These are phyloP conservation scores for Plasmodiophora brassicae DNA, from an alignment of 208 protist genomes.

Conservation along the genomic window DNA sequence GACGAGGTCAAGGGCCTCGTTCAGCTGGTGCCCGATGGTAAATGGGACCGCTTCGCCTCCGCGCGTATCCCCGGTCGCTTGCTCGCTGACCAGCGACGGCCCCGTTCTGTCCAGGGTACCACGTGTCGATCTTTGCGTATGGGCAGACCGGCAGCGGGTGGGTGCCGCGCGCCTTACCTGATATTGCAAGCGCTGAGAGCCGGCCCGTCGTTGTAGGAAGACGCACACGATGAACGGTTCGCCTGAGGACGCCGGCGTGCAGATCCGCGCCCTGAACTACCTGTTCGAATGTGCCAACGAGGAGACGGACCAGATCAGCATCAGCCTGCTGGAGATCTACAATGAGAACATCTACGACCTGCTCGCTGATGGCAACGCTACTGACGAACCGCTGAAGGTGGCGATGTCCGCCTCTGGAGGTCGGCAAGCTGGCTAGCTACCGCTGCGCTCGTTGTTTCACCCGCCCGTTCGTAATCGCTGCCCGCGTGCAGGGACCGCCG, in stretches of 20 bases:
- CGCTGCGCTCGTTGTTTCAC: too few species aligned
- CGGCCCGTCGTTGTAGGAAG: constrained; percentile 58
- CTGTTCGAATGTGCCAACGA: constrained; percentile 61
- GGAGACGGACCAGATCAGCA: constrained; percentile 22
- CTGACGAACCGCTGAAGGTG: constrained; percentile 59
- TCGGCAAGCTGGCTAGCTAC: too few species aligned
- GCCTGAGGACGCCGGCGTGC: not conserved
- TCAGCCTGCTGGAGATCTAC: constrained; percentile 69
- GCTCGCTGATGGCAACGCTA: constrained; percentile 34
- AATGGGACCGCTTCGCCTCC: constrained; percentile 20
- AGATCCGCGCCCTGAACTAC: constrained; percentile 59
- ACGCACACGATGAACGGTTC: constrained; percentile 69
- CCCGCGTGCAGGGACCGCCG: too few species aligned
- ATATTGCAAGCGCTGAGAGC: too few species aligned
- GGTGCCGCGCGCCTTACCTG: not conserved
- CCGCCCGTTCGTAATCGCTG: too few species aligned
- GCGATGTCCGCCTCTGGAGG: too few species aligned
- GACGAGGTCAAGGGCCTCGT: constrained; percentile 69
- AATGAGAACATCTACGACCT: constrained; percentile 72
- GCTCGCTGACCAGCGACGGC: not conserved
- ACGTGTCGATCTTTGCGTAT: constrained; percentile 75
- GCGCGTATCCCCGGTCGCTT: not conserved
- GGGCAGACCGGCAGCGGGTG: constrained; percentile 70
- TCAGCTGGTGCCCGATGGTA: constrained; percentile 71
- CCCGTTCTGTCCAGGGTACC: too few species aligned